phyloP scores from a whole-genome alignment of 345 rosid species.

The Populus nigra region DNA sequence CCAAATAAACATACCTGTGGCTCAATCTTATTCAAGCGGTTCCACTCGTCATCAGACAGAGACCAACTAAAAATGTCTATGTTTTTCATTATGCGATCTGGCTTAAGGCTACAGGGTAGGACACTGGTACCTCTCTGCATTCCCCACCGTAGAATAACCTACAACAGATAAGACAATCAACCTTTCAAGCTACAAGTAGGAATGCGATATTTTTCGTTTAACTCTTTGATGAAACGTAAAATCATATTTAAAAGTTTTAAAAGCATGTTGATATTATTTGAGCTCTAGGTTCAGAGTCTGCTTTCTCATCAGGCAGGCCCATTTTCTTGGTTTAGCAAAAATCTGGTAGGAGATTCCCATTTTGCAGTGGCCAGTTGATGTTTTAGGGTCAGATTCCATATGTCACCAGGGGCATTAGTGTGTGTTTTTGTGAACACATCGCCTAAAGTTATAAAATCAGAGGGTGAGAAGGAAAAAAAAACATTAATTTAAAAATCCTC shows the following conservation, averaged over 20 bases:
- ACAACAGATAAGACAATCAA: not conserved
- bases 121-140: slow-evolving; percentile 62
- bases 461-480: no score
- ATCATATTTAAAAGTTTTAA: not conserved
- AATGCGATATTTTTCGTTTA: not conserved
- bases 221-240: slow-evolving; percentile 3
- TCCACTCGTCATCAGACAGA: slow-evolving; percentile 48
- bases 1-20: slow-evolving; percentile 59
- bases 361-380: not conserved
- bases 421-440: not conserved
- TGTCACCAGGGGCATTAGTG: not conserved
- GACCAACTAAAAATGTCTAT: slow-evolving; percentile 51
- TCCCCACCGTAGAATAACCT: slow-evolving; percentile 64
- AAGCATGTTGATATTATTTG: not conserved
- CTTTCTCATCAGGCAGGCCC: not conserved
- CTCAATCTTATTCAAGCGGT: slow-evolving; percentile 45
- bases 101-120: slow-evolving; percentile 54
- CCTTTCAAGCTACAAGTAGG: not conserved
- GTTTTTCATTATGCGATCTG: slow-evolving; percentile 51
- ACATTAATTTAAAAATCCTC: not conserved
- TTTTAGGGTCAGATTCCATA: not conserved
- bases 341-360: not conserved
- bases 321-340: not conserved
- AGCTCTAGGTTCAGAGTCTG: not conserved
- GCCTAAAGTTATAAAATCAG: not conserved